These are phyloP conservation scores for Botrytis cinerea DNA, from an alignment of 2,329 filamentous ascomycete genomes.

Conservation along the genomic window DNA sequence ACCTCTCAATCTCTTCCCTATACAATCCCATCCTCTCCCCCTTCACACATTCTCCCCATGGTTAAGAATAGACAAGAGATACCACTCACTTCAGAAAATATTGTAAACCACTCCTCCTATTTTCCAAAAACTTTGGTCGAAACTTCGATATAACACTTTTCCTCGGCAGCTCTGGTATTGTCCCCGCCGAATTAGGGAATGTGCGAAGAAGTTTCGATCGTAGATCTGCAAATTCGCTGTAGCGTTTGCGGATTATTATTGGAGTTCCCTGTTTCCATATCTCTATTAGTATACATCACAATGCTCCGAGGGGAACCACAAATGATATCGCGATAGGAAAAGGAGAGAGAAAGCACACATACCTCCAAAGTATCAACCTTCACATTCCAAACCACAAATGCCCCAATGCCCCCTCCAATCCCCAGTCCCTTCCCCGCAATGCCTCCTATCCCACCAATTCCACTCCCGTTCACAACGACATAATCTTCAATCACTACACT, in stretches of 20 bases:
- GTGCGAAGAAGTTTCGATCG: slow-evolving; percentile 71
- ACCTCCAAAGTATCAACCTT: slow-evolving; percentile 83
- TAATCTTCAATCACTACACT: slow-evolving; percentile 61
- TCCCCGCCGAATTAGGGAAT: slow-evolving; percentile 80
- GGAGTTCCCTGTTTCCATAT: slow-evolving; percentile 53
- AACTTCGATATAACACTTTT: slow-evolving; percentile 92
- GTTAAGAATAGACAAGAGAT: not conserved
- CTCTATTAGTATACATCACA: slow-evolving; percentile 21
- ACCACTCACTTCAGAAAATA: slow-evolving; percentile 89
- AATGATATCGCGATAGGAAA: not conserved
- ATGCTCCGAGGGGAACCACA: not conserved
- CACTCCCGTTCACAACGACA: slow-evolving; percentile 50
- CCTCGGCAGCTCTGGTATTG: slow-evolving; percentile 86
- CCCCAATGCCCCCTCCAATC: slow-evolving; percentile 52
- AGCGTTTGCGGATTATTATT: slow-evolving; percentile 70
- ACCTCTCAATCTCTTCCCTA: too few relatives aligned
- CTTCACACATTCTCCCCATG: not conserved
- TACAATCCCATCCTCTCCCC: too few relatives aligned
- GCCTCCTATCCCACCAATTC: slow-evolving; percentile 25
- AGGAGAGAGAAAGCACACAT: slow-evolving; percentile 26
- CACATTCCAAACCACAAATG: slow-evolving; percentile 95
- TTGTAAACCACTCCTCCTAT: slow-evolving; percentile 76
- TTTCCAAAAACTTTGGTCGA: slow-evolving; percentile 80
- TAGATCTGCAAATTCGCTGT: slow-evolving; percentile 91
- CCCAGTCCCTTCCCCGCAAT: not conserved